Base-by-base conservation (phyloP, 352 stramenopile species). In the Phytophthora syringae region DNA sequence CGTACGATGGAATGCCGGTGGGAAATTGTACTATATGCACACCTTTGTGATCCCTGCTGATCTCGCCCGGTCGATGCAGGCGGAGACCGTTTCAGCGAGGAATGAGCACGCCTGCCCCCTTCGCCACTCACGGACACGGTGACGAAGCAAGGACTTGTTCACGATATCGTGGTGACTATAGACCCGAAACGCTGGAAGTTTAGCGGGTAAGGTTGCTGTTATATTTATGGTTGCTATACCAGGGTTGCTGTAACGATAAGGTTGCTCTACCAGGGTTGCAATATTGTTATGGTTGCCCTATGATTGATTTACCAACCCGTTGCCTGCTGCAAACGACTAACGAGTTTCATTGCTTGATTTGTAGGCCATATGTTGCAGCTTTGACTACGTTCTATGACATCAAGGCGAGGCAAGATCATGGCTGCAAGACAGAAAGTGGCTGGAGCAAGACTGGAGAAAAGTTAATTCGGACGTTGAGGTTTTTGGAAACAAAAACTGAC, bases 31-130 rank as follows among this genome's bases (percentile, higher is more conserved):
- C 40, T 60, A 56, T 18, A 63, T 48, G 15, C 45, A 63, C 24
- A 49, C 16, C 12, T 64, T 64, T 30, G 45, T 64, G 3, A 45
- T 64, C 34, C 56, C 56, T 2, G 20, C 34, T 1, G 34, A 64
- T 10, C 24, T 62, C 9, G 30, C 39, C 5, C 36, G 37, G n/a
- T 50, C 37, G 24, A 28, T 59, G 7, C n/a, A 62, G 7, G 43
- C 43, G 11, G 43, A 32, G 27, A 32, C 27, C 9, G 5, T 32
- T 32, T 5, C 27, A 32, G 5, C 57, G 7, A 51, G 28, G 20
- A 52, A 15, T 1, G n/a, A 34, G 15, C 42, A 52, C 15, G 7
- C n/a, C 15, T 34, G 44, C 16, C 37, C 16, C 37, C 50, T 2
- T 13, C 7, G 24, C 10, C 15, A 45, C 28, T 43, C 5, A n/a